These are phyloP conservation scores for Clarireedia monteithiana DNA, from an alignment of 2,329 filamentous ascomycete genomes.

Conservation along the genomic window DNA sequence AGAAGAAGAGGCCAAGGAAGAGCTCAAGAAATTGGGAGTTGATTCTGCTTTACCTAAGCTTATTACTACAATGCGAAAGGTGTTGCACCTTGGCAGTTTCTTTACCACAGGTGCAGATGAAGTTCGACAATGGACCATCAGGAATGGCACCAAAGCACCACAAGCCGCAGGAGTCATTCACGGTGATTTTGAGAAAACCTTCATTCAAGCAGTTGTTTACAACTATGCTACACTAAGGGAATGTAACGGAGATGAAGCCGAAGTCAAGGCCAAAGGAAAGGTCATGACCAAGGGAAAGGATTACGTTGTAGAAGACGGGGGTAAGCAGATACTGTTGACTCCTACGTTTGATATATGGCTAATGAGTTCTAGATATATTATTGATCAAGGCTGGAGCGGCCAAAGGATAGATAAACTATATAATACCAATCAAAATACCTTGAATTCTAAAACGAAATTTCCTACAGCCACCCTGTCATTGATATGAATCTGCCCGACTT, in stretches of 20 bases:
- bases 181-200: conserved; percentile 98
- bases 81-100: conserved; percentile 84
- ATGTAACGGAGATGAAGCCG: conserved; percentile 69
- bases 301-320: conserved; percentile 81
- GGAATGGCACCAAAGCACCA: conserved; percentile 93
- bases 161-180: conserved; percentile 97
- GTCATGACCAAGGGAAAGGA: conserved; percentile 98
- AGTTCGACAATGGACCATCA: conserved; percentile 96
- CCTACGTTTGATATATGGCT: not conserved
- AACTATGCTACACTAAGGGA: conserved; percentile 80
- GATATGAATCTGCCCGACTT: not conserved
- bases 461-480: too few species aligned
- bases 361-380: conserved; percentile 17
- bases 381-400: conserved; percentile 28
- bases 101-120: conserved; percentile 96
- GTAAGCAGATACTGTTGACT: conserved; percentile 31
- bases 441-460: too few species aligned
- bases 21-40: conserved; percentile 80
- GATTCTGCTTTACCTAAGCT: conserved; percentile 90
- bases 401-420: conserved; percentile 23
- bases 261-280: conserved; percentile 91
- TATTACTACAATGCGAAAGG: conserved; percentile 86
- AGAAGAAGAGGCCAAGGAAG: conserved; percentile 69
- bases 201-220: conserved; percentile 93
- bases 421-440: conserved; percentile 6